These are phyloP conservation scores for Hyaloscypha finlandica DNA, from an alignment of 495 filamentous ascomycete species.

Conservation along the genomic window DNA sequence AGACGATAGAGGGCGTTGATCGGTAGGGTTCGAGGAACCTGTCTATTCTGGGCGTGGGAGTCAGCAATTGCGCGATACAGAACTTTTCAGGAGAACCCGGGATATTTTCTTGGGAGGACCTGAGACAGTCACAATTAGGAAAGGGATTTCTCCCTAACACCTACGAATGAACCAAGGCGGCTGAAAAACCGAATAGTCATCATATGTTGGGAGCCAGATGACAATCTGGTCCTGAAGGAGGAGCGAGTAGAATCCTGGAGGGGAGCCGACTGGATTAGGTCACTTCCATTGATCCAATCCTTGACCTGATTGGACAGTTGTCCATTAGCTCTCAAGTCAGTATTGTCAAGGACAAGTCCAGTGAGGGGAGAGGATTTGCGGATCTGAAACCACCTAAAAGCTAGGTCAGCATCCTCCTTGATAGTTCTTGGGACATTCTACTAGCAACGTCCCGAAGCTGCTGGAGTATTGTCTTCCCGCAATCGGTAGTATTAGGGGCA, in stretches of 20 bases:
- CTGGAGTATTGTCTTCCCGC: too few relatives aligned
- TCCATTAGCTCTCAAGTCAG: slow-evolving; percentile 27
- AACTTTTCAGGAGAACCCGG: too few relatives aligned
- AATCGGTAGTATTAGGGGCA: too few relatives aligned
- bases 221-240: slow-evolving; percentile 1
- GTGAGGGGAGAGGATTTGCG: slow-evolving; percentile 35
- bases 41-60: background rate
- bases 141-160: too few relatives aligned
- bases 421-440: too few relatives aligned
- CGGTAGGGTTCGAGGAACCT: slow-evolving; percentile 5
- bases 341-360: slow-evolving; percentile 24
- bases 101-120: too few relatives aligned
- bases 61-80: too few relatives aligned
- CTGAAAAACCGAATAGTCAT: slow-evolving; percentile 22
- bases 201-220: background rate
- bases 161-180: slow-evolving; percentile 18
- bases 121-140: too few relatives aligned
- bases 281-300: slow-evolving; percentile 19
- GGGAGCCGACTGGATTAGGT: slow-evolving; percentile 2
- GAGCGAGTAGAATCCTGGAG: background rate
- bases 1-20: slow-evolving; percentile 29
- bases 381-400: slow-evolving; percentile 34
- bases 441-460: too few relatives aligned
- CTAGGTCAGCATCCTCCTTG: background rate
- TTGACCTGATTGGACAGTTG: slow-evolving; percentile 10